Base-by-base conservation (phyloP, 2,329 filamentous ascomycete genomes). In the Colletotrichum ledebouriae region DNA sequence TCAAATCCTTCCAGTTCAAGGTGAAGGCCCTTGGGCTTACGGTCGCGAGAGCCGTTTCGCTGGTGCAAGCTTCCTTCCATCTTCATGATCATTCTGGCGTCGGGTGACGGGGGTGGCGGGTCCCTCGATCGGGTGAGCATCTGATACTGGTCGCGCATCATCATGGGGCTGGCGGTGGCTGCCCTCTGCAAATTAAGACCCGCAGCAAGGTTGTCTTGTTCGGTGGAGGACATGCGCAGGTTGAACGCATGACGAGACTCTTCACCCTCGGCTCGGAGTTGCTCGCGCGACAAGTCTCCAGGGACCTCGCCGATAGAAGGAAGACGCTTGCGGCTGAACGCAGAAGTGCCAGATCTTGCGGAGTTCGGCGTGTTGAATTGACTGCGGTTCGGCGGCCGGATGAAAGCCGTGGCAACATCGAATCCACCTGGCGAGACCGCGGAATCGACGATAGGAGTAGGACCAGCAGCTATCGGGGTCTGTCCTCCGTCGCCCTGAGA, bases 391-490 rank as follows among this genome's bases (percentile, higher is more conserved):
- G 89, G 86, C 9, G 89, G 89, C n/a, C 88, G 84, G 29, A 91
- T 80, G 73, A 93, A 90, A 2, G 91, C 89, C 6, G 90, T 92
- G 4, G 87, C 85, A 67, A 86, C 87, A 13, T 91, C 89, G 56
- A 83, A 87, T 73, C 87, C 89, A 46, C 87, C 86, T 0, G 94
- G 94, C 25, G 92, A 94, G 47, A 90, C 80, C 2, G 91, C 92
- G 44, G 92, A 92, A 72, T 94, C 91, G 1, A 92, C 91, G 74
- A 98, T 98, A 0, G 95, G 95, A 0, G 95, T 98, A 0, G 92
- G 87, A n/a, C 92, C 93, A 1, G 90, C 90, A 10, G 92, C 92
- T 72, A 94, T 91, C 0, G 94, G 94, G 0, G 94, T 97, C 72
- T 83, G 83, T 9, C 87, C 87, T 41, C 84, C 86, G 57, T 90